Evolutionary conservation across 2,329 filamentous ascomycete genomes (phyloP).

Genomic region (Emmonsiellopsis sp.): DNA sequence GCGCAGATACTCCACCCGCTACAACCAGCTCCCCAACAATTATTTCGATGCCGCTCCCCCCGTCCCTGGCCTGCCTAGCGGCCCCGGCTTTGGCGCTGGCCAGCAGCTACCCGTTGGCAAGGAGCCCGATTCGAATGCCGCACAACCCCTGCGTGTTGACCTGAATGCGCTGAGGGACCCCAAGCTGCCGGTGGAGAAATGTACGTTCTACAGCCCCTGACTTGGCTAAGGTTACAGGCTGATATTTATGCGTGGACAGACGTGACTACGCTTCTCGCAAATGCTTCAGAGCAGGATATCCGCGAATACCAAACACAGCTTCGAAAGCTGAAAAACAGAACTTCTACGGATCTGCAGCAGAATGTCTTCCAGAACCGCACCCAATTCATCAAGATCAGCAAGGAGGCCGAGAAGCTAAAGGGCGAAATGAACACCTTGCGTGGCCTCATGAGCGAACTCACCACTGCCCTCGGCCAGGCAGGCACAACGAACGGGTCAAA

Average conservation of each 20-base stretch:
- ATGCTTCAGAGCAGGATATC: conserved; percentile 82
- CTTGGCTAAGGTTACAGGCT: neutral
- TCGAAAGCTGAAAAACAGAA: conserved; percentile 65
- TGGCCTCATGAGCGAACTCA: conserved; percentile 87
- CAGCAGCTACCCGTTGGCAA: conserved; percentile 26
- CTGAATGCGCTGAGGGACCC: conserved; percentile 70
- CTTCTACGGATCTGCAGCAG: conserved; percentile 77
- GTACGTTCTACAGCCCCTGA: conserved; percentile 33
- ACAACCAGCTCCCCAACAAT: conserved; percentile 65
- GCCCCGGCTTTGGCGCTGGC: conserved; percentile 48
- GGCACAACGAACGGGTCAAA: conserved; percentile 44
- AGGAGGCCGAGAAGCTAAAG: conserved; percentile 96
- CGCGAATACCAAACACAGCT: conserved; percentile 68
- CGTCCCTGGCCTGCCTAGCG: conserved; percentile 56
- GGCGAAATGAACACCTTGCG: conserved; percentile 86
- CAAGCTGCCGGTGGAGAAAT: conserved; percentile 68
- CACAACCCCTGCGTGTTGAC: conserved; percentile 60
- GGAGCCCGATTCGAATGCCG: conserved; percentile 44
- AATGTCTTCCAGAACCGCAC: conserved; percentile 95
- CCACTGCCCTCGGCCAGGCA: conserved; percentile 50
- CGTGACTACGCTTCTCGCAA: conserved; percentile 58
- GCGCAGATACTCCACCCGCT: conserved; percentile 84
- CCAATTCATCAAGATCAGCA: conserved; percentile 98
- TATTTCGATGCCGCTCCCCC: conserved; percentile 54
- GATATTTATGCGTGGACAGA: conserved; percentile 19